Percentiles rank a stretch among this genome's conserved stretches.
phyloP scores from a whole-genome alignment of 108 stramenopile genomes.

The Heterococcus sp. region DNA sequence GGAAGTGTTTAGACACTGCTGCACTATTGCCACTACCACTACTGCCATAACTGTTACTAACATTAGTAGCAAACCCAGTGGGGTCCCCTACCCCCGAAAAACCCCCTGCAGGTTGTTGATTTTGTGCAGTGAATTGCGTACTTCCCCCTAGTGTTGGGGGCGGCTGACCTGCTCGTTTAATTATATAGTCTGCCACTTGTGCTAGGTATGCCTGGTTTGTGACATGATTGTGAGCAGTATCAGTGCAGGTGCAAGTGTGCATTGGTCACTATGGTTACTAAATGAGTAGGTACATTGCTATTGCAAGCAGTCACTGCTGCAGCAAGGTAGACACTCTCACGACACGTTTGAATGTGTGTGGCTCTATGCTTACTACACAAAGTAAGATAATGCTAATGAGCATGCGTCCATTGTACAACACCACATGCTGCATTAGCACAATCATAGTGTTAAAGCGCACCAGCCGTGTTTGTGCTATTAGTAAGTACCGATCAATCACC shows the following conservation, averaged over 20 bases:
- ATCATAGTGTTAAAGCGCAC: neutral
- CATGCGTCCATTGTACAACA: too few species aligned
- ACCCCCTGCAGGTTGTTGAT: neutral
- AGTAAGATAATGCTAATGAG: too few species aligned
- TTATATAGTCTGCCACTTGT: slow-evolving; percentile 35
- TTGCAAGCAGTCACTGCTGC: too few species aligned
- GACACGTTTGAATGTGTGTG: too few species aligned
- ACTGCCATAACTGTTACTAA: neutral
- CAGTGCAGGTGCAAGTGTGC: too few species aligned
- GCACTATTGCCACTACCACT: neutral
- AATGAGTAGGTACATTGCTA: too few species aligned
- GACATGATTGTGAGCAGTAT: too few species aligned
- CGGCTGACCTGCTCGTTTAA: slow-evolving; percentile 17
- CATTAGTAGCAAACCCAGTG: slow-evolving; percentile 20
- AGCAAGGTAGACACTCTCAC: too few species aligned
- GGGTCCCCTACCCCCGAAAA: slow-evolving; percentile 35
- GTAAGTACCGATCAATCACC: neutral
- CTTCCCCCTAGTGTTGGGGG: slow-evolving; percentile 9
- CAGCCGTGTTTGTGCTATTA: neutral
- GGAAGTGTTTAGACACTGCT: slow-evolving; percentile 12
- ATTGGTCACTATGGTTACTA: too few species aligned
- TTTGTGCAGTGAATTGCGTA: neutral
- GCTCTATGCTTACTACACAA: too few species aligned
- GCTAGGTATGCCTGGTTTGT: slow-evolving; percentile 1
- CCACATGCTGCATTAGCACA: too few species aligned